Percentiles rank a stretch among this genome's conserved stretches.
These are phyloP conservation scores for Umbelopsis sp. DNA, from an alignment of 192 early-diverging fungal genomes.

Conservation along the genomic window DNA sequence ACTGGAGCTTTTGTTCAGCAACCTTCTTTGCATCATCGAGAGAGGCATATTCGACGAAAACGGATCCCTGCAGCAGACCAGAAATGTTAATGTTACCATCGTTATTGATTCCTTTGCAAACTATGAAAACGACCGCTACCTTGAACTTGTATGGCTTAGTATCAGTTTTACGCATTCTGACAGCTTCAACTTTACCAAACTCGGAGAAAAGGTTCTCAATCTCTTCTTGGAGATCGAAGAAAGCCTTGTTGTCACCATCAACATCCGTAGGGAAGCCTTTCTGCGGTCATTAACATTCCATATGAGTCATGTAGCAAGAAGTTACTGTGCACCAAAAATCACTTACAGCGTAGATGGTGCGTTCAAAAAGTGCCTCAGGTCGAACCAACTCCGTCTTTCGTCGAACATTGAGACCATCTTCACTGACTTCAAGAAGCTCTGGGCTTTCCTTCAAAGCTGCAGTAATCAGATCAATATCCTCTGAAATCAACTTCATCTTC, in stretches of 20 bases:
- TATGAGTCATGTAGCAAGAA: no score
- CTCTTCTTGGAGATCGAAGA: conserved; percentile 40
- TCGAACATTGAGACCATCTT: conserved; percentile 47
- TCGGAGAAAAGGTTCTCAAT: conserved; percentile 42
- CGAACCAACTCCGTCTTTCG: conserved; percentile 42
- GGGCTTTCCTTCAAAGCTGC: conserved; percentile 56
- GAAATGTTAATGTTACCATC: background rate
- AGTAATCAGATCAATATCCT: conserved; percentile 44
- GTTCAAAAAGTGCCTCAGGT: conserved; percentile 36
- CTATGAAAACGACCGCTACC: conserved; percentile 10
- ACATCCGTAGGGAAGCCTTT: conserved; percentile 26
- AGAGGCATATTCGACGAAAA: conserved; percentile 53
- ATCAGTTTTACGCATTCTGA: conserved; percentile 34
- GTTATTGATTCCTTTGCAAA: conserved; percentile 8
- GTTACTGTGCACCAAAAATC: no score
- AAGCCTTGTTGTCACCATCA: conserved; percentile 2
- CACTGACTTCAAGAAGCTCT: conserved; percentile 56
- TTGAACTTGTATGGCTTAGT: conserved; percentile 29
- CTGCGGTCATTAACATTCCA: background rate
- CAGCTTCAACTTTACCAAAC: conserved; percentile 45
- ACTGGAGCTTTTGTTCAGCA: conserved; percentile 42
- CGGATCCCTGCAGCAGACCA: conserved; percentile 39
- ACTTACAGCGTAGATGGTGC: conserved; percentile 60
- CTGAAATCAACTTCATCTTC: conserved; percentile 52
- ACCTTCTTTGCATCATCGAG: conserved; percentile 53